Evolutionary conservation across 345 rosid species (phyloP), one percentile per base, ranked within the genome.

Genomic region (Gossypium bickii): DNA sequence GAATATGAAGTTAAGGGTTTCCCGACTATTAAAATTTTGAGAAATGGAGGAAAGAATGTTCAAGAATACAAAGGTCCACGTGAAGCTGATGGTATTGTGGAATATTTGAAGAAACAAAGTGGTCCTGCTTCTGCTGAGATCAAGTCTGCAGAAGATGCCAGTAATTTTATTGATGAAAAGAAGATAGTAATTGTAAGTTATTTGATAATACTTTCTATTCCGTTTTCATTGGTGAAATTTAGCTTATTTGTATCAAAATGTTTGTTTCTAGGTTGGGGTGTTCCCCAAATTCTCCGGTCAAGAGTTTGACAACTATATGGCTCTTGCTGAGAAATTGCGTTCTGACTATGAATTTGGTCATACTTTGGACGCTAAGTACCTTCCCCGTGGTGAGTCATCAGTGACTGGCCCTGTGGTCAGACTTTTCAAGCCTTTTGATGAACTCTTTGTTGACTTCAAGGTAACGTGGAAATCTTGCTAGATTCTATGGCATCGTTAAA

Each of bases 41-140:
- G 98, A 80, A 86, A 92, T 60, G 94, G 94, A 74, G 99, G 99
- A 10, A 92, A 92, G 71, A 27, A 48, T 12, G 44, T 82, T 85
- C 97, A 93, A 79, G 98, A 96, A 2, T 96, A 90, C 82, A 93
- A 96, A 41, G 99, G 99, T 38, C 99, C 99, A 65, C 96, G 98
- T 7, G 93, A 96, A 3, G 99, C 98, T 1, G 93, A 88, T 0
- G 99, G 98, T 53, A 96, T 96, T 57, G 90, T 85, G 64, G 83
- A 81, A 58, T 96, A 91, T 72, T 74, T 96, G 81, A 93, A 91
- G 86, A 91, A 87, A 81, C 98, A 92, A 74, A 93, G 87, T 58
- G 99, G 99, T 7, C 98, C 99, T 78, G 90, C 99, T 78, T 96
- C 98, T 25, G 80, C 74, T 69, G 95, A 93, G 74, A 82, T 96